A percentile compares a stretch with the other conserved stretches of the same genome.
Evolutionary conservation across 2,329 filamentous ascomycete species (phyloP).

Genomic region (Penicillium sp.): DNA sequence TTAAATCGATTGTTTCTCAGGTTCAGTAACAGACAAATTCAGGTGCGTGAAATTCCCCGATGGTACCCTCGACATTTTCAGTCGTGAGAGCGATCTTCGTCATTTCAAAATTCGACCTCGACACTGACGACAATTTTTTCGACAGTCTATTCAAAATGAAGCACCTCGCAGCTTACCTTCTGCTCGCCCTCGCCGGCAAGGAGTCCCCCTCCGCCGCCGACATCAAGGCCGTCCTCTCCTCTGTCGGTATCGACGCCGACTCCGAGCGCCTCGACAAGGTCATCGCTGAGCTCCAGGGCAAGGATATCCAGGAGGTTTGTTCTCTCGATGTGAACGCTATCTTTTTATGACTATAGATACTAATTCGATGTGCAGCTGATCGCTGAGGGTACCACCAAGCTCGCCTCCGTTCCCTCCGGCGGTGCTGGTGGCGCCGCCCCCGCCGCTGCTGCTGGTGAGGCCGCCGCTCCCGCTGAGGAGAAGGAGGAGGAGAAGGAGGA

Average conservation of each 20-base stretch:
- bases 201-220: slow-evolving; percentile 80
- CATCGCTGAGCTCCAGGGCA: slow-evolving; percentile 72
- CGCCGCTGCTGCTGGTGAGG: slow-evolving; percentile 66
- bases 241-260: slow-evolving; percentile 95
- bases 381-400: slow-evolving; percentile 84
- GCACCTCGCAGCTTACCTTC: slow-evolving; percentile 99
- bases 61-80: not conserved
- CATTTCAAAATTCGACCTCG: slow-evolving; percentile 9
- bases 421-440: slow-evolving; percentile 64
- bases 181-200: slow-evolving; percentile 94
- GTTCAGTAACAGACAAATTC: slow-evolving; percentile 45
- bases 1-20: slow-evolving; percentile 97
- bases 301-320: slow-evolving; percentile 84
- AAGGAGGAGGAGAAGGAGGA: slow-evolving; percentile 82
- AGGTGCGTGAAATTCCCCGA: slow-evolving; percentile 28
- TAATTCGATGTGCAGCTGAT: slow-evolving; percentile 70
- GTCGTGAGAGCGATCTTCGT: not conserved
- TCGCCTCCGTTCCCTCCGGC: slow-evolving; percentile 95
- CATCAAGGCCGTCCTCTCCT: slow-evolving; percentile 85
- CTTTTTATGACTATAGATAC: slow-evolving; percentile 14
- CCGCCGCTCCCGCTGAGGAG: slow-evolving; percentile 64
- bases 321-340: not conserved
- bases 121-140: slow-evolving; percentile 25
- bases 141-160: slow-evolving; percentile 77
- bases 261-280: slow-evolving; percentile 83